Evolutionary conservation across 1,139 yeast species (phyloP).

Genomic region (Hyphopichia burtonii): DNA sequence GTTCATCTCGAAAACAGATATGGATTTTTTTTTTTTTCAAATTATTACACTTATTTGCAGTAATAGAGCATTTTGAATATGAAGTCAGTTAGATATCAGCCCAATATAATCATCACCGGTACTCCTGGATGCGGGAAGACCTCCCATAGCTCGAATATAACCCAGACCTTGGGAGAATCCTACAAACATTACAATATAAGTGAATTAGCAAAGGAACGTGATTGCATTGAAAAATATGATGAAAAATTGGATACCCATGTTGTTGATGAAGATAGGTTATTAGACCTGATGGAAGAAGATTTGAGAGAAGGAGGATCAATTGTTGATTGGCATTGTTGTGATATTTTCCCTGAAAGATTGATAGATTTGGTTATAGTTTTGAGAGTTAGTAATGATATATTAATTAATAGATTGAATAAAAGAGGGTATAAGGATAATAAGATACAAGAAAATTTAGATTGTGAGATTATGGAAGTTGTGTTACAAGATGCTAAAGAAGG

Average conservation of each 20-base stretch:
- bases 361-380: constrained; percentile 91
- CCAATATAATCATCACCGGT: constrained; percentile 89
- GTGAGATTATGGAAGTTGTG: constrained; percentile 95
- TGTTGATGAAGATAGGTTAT: constrained; percentile 86
- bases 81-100: constrained; percentile 41
- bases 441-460: constrained; percentile 88
- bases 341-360: constrained; percentile 87
- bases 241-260: constrained; percentile 81
- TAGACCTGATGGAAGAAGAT: constrained; percentile 78
- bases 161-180: constrained; percentile 38
- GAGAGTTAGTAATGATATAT: constrained; percentile 66
- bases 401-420: constrained; percentile 72
- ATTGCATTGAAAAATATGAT: constrained; percentile 82
- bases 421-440: constrained; percentile 78
- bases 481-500: constrained; percentile 83
- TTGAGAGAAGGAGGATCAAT: constrained; percentile 81
- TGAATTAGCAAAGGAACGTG: constrained; percentile 75
- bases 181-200: constrained; percentile 69
- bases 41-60: too few species aligned
- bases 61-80: neutral
- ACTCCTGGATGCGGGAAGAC: constrained; percentile 98
- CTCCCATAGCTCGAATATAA: constrained; percentile 67
- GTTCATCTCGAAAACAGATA: too few species aligned
- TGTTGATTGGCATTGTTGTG: constrained; percentile 98
- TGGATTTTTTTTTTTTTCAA: too few species aligned